Conservation (phyloP, 192 early-diverging fungal genomes). For the Coemansia sp. region DNA sequence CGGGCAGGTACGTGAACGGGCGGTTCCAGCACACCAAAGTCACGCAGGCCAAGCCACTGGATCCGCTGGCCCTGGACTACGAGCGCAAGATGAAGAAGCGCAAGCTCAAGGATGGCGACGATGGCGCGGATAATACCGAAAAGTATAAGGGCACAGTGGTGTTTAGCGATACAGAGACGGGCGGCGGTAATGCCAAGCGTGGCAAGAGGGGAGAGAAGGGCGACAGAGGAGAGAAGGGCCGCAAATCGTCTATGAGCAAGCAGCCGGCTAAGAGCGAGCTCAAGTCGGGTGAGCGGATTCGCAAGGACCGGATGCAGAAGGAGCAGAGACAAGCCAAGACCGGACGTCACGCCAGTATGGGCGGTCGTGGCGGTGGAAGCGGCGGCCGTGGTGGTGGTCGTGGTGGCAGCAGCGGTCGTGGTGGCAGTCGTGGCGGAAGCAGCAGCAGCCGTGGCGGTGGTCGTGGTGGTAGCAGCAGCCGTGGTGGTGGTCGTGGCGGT, state of each 20-base stretch:
- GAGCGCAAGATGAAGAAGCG: conserved; percentile 64
- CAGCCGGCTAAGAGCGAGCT: conserved; percentile 66
- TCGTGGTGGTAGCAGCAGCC: too few relatives aligned
- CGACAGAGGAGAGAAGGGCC: neutral
- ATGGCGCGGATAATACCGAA: conserved; percentile 37
- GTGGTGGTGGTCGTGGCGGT: too few relatives aligned
- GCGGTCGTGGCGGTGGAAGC: conserved; percentile 2
- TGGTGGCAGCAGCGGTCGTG: conserved; percentile 1
- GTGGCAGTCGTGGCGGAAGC: conserved; percentile 6
- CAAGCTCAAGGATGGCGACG: conserved; percentile 28
- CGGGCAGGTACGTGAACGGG: conserved; percentile 49
- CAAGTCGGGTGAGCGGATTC: conserved; percentile 75
- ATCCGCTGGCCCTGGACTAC: conserved; percentile 63
- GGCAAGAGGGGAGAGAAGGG: conserved; percentile 10
- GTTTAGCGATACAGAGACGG: conserved; percentile 27
- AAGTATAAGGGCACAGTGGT: conserved; percentile 48
- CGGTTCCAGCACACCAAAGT: conserved; percentile 78
- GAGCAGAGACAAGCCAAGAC: conserved; percentile 74
- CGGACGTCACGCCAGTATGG: conserved; percentile 16
- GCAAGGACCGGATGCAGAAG: conserved; percentile 65
- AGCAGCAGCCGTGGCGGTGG: too few relatives aligned
- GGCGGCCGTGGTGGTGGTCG: neutral
- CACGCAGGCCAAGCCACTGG: conserved; percentile 68
- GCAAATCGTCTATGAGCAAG: neutral
- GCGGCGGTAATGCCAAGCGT: neutral